phyloP scores from a whole-genome alignment of 2,329 filamentous ascomycete genomes.

The Pseudogymnoascus sp. region DNA sequence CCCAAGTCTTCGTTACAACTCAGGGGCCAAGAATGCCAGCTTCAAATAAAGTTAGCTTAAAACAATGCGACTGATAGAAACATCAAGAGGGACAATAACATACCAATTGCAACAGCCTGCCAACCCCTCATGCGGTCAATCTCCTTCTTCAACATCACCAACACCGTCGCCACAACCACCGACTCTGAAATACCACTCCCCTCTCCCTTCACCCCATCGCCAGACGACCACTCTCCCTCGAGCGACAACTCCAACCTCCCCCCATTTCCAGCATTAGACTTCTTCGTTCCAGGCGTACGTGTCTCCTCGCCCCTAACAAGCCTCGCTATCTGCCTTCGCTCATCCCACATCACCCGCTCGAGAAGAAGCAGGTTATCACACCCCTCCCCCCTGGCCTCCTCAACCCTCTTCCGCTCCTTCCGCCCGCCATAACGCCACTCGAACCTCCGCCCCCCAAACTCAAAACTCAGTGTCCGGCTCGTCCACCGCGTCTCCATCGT shows the following conservation, averaged over 20 bases:
- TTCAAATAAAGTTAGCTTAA: background rate
- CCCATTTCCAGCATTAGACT: constrained; percentile 37
- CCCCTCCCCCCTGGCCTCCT: constrained; percentile 37
- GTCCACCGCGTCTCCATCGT: constrained; percentile 29
- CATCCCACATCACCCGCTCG: constrained; percentile 32
- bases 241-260: constrained; percentile 40
- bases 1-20: background rate
- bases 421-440: constrained; percentile 48
- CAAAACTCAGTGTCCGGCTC: constrained; percentile 40
- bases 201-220: constrained; percentile 28
- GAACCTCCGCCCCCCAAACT: constrained; percentile 39
- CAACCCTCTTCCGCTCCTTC: constrained; percentile 37
- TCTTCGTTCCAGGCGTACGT: constrained; percentile 33
- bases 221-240: constrained; percentile 27
- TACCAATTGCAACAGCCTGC: constrained; percentile 40
- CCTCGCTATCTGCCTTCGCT: constrained; percentile 31
- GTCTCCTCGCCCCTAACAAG: constrained; percentile 34
- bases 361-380: constrained; percentile 41
- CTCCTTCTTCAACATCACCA: constrained; percentile 59
- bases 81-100: constrained; percentile 2
- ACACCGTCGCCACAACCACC: constrained; percentile 49
- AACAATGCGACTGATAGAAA: background rate
- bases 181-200: constrained; percentile 35
- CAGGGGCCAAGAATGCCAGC: background rate
- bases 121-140: constrained; percentile 43